phyloP scores from a whole-genome alignment of 2,329 filamentous ascomycete genomes.

The Cercospora zeina region DNA sequence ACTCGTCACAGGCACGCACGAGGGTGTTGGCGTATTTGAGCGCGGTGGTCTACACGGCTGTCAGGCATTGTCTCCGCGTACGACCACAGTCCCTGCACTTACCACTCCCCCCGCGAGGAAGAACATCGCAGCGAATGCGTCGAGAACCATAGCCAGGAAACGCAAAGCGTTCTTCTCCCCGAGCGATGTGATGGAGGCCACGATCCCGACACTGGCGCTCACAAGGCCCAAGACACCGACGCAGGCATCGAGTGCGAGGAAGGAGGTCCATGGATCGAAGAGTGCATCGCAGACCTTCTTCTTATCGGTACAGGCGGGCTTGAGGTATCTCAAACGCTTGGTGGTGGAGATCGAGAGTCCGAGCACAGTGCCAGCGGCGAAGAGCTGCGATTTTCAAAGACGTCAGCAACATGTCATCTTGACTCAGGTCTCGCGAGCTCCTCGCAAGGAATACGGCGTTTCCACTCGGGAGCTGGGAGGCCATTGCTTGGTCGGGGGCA shows the following conservation, averaged over 20 bases:
- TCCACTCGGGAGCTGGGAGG: too few species aligned
- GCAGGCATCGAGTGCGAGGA: constrained; percentile 13
- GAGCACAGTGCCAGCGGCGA: constrained; percentile 20
- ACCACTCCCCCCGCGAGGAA: constrained; percentile 25
- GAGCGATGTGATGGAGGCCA: constrained; percentile 13
- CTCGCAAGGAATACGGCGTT: too few species aligned
- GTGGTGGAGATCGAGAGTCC: constrained; percentile 14
- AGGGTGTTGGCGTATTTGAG: constrained; percentile 4
- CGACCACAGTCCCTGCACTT: not conserved
- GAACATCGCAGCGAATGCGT: constrained; percentile 23
- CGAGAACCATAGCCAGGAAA: constrained; percentile 11
- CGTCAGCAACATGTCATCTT: too few species aligned
- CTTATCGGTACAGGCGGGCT: constrained; percentile 2
- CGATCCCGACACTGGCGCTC: constrained; percentile 17
- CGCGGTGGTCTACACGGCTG: not conserved
- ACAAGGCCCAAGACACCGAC: constrained; percentile 21
- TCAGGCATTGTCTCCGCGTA: not conserved
- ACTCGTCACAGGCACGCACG: not conserved
- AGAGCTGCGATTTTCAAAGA: too few species aligned
- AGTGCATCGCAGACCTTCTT: not conserved
- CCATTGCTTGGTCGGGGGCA: too few species aligned
- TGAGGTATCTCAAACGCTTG: not conserved
- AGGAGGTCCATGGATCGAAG: constrained; percentile 3
- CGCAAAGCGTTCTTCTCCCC: constrained; percentile 5
- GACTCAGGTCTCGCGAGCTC: too few species aligned